Base-by-base conservation (phyloP, 1,284 basidiomycete genomes). In the Boletus holoroseus region DNA sequence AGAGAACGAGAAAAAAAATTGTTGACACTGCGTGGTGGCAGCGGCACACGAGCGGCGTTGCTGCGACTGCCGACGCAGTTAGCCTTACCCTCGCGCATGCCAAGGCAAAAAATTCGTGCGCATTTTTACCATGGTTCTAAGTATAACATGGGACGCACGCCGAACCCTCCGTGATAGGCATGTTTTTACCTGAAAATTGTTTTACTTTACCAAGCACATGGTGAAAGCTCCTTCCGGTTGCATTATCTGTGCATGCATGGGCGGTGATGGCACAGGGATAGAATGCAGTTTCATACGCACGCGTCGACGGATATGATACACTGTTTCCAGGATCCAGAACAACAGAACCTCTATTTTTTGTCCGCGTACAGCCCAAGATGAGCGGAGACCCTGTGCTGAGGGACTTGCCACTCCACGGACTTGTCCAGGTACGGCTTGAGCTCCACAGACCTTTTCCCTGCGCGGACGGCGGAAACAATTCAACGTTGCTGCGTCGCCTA, bases 291-390 rank as follows among this genome's bases (percentile, higher is more conserved):
- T 56, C 37, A 44, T 41, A 46, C 6, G 37, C 42, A 39, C 42
- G 58, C 28, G 20, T 43, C n/a, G 35, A 59, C 58, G 56, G 57
- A 60, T 39, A 62, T 63, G 59, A 62, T 38, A 49, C 57, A 46
- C 27, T 30, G 43, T 50, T 43, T 36, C 22, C 44, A 47, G 30
- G 37, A 38, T 24, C 47, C 43, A 47, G 32, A 41, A 47, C 27
- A 20, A 50, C 36, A 20, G 28, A 40, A 31, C 39, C 31, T 24
- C 49, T 36, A 18, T 30, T 37, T 26, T 24, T 28, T 43, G 26
- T 13, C n/a, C 20, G 41, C 22, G 50, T 44, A 49, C 40, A 44
- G 49, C 52, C 48, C 18, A 34, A 27, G 35, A 38, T 18, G 34
- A 56, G 37, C 35, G 58, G 55, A 34, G 59, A 64, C 51, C 60